Percentiles rank a stretch among this genome's conserved stretches.
phyloP scores from a whole-genome alignment of 345 rosid genomes.

The Lumnitzera littorea region DNA sequence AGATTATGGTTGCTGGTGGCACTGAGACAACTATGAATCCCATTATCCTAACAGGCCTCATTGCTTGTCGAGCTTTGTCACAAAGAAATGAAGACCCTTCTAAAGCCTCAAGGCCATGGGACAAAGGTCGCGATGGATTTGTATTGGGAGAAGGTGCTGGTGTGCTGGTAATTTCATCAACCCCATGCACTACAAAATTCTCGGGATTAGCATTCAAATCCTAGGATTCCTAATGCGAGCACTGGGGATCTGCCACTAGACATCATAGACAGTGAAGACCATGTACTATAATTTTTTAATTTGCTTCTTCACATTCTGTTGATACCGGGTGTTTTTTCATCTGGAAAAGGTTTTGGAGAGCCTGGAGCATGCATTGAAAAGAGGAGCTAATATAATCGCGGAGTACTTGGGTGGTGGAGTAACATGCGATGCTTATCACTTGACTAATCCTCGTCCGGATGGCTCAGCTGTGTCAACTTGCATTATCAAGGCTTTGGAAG shows the following conservation, averaged over 20 bases:
- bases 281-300: neutral
- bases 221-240: too few species aligned
- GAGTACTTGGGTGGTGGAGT: slow-evolving; percentile 63
- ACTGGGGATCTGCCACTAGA: too few species aligned
- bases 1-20: slow-evolving; percentile 59
- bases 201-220: too few species aligned
- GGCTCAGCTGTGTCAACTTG: slow-evolving; percentile 62
- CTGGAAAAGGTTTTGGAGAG: slow-evolving; percentile 49
- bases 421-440: slow-evolving; percentile 68
- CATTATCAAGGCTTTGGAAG: slow-evolving; percentile 49
- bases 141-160: slow-evolving; percentile 73
- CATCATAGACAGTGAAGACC: neutral
- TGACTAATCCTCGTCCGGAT: slow-evolving; percentile 56
- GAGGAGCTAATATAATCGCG: slow-evolving; percentile 61
- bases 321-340: neutral
- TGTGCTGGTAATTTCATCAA: slow-evolving; percentile 29
- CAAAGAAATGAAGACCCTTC: slow-evolving; percentile 47
- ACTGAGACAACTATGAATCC: slow-evolving; percentile 53
- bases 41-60: slow-evolving; percentile 49
- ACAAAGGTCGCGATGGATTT: slow-evolving; percentile 56
- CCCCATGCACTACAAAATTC: neutral
- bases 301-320: neutral
- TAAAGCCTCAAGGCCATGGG: slow-evolving; percentile 64
- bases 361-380: slow-evolving; percentile 58
- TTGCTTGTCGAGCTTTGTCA: slow-evolving; percentile 58